These are phyloP conservation scores for Rhizodiscina lignyota DNA, from an alignment of 495 filamentous ascomycete genomes.

Conservation along the genomic window DNA sequence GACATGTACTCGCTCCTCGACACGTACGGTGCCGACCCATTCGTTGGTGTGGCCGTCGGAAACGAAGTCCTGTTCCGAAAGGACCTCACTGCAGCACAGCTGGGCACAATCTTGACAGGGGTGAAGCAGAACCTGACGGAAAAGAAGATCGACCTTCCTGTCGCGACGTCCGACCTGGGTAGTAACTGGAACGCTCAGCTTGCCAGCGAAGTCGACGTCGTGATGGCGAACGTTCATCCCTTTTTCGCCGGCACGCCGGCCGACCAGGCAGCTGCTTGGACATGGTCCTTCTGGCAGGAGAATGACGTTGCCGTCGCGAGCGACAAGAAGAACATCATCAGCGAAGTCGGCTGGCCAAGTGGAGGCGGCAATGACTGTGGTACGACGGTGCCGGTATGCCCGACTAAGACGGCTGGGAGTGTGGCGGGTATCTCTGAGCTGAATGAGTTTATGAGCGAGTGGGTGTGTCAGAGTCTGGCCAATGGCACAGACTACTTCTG, in stretches of 20 bases:
- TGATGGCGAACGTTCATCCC: conserved; percentile 96
- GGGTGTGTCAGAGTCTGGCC: conserved; percentile 62
- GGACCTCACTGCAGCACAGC: conserved; percentile 44
- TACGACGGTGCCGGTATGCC: conserved; percentile 28
- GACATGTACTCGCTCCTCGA: conserved; percentile 73
- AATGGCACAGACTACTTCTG: conserved; percentile 89
- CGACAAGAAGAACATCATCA: conserved; percentile 52
- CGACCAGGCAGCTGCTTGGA: conserved; percentile 61
- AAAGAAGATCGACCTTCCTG: conserved; percentile 46
- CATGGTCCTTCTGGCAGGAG: conserved; percentile 58
- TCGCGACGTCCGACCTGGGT: conserved; percentile 85
- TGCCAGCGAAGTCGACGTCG: conserved; percentile 53
- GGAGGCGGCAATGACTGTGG: conserved; percentile 72
- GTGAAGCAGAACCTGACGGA: conserved; percentile 58
- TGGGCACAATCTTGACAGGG: conserved; percentile 46
- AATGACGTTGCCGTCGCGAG: conserved; percentile 44
- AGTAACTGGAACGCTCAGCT: conserved; percentile 66
- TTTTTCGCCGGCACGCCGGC: conserved; percentile 78
- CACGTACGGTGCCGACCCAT: conserved; percentile 42
- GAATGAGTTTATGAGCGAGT: conserved; percentile 75
- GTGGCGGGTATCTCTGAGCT: conserved; percentile 70
- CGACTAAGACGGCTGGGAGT: conserved; percentile 34
- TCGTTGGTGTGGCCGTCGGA: conserved; percentile 79
- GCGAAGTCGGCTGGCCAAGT: conserved; percentile 86
- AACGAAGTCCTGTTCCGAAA: conserved; percentile 87